Evolutionary conservation across 179 eudicot species (phyloP), one percentile per base, ranked within the genome.

Genomic region (Vitellaria paradoxa): DNA sequence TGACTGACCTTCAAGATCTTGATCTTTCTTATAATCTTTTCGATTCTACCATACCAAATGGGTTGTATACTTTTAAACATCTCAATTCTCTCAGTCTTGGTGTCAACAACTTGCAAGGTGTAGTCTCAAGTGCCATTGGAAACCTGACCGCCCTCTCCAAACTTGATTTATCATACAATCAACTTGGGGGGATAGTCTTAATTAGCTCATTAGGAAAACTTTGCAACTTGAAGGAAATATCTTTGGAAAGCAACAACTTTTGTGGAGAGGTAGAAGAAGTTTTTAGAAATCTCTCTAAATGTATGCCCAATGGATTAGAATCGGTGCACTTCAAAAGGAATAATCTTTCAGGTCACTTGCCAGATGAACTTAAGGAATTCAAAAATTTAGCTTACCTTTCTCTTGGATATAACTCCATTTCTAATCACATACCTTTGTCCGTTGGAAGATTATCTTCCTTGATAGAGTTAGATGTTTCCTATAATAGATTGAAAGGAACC

Each of bases 361-460:
- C 73, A 18, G 73, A 67, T 64, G 26, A 56, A 8, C 53, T 76
- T 52, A 26, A 55, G 18, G 56, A 40, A 17, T 21, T 40, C 11
- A 57, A 56, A 67, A 30, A 57, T 11, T n/a, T 77, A 45, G 2
- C 4, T 10, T 10, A 0, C 62, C 74, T 77, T 4, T 7, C 45
- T 68, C 45, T 77, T 42, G 1, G 11, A 11, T 0, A 5, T 8
- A 77, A 77, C 20, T 60, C 40, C n/a, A 17, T 77, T 1, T 20
- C 56, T n/a, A 68, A 74, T 68, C 42, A 42, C 12, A 68, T 77
- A 57, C 74, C 67, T 0, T 37, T 18, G n/a, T 46, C 56, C n/a
- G 11, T 77, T 0, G 74, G 80, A 21, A 65, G 61, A 77, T 67
- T 77, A 12, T 21, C 80, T 60, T 23, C 49, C 42, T 47, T 56